Conservation (phyloP, 805 yeast genomes). For the Nakazawaea laoshanensis region DNA sequence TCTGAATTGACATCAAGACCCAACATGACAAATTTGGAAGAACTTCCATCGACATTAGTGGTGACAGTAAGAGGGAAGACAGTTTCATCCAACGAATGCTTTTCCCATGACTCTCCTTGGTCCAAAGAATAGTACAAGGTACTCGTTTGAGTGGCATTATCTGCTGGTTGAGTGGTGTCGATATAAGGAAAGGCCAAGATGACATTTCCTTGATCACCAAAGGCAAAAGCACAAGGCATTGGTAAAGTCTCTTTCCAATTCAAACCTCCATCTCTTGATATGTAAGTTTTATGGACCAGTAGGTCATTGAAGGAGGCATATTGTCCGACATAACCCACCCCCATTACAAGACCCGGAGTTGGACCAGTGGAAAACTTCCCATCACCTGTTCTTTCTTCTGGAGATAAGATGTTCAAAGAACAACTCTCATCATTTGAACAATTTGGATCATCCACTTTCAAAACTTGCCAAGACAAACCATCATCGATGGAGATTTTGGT, state of each 20-base stretch:
- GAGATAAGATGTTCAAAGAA: slow-evolving; percentile 32
- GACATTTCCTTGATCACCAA: slow-evolving; percentile 76
- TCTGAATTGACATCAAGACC: slow-evolving; percentile 25
- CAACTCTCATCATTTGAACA: slow-evolving; percentile 40
- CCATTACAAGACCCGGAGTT: slow-evolving; percentile 48
- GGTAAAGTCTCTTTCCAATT: slow-evolving; percentile 55
- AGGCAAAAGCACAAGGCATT: slow-evolving; percentile 43
- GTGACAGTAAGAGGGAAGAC: slow-evolving; percentile 32
- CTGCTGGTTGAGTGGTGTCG: slow-evolving; percentile 24
- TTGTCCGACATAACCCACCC: slow-evolving; percentile 79
- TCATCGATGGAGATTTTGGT: slow-evolving; percentile 40
- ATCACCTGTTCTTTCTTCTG: slow-evolving; percentile 27
- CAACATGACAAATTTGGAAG: slow-evolving; percentile 43
- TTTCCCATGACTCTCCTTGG: slow-evolving; percentile 64
- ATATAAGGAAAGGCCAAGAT: slow-evolving; percentile 47
- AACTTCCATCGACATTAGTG: slow-evolving; percentile 66
- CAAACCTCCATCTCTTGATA: slow-evolving; percentile 74
- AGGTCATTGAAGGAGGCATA: slow-evolving; percentile 20
- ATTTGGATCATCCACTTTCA: slow-evolving; percentile 36
- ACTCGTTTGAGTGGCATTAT: slow-evolving; percentile 22
- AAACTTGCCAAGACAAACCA: slow-evolving; percentile 44
- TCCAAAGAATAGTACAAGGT: slow-evolving; percentile 48
- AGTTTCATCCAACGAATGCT: slow-evolving; percentile 34
- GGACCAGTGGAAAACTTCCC: slow-evolving; percentile 39
- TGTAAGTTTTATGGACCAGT: slow-evolving; percentile 31